These are phyloP conservation scores for Lumnitzera littorea DNA, from an alignment of 345 rosid genomes.

Conservation along the genomic window DNA sequence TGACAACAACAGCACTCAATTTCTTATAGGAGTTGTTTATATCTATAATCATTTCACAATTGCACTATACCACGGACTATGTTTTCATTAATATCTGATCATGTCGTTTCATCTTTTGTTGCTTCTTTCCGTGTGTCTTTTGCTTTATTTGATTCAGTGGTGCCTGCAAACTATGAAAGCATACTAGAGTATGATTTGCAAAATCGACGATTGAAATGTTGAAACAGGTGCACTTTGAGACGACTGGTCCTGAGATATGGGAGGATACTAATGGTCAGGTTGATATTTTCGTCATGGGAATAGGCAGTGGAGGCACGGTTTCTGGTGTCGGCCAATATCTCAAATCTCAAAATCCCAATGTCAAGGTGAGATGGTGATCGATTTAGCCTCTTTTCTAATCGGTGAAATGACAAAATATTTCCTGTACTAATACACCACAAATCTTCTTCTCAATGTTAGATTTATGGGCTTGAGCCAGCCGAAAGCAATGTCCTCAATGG, in stretches of 20 bases:
- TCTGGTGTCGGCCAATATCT: constrained; percentile 92
- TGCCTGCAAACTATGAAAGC: too few relatives aligned
- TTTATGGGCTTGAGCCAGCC: constrained; percentile 94
- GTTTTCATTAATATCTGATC: too few relatives aligned
- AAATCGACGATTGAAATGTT: neutral
- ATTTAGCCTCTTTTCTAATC: neutral
- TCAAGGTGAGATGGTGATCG: constrained; percentile 44
- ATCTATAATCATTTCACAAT: too few relatives aligned
- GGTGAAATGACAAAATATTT: neutral
- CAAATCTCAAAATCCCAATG: constrained; percentile 85
- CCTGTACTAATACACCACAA: constrained; percentile 5
- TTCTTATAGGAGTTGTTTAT: neutral
- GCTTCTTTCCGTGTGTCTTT: too few relatives aligned
- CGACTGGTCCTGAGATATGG: constrained; percentile 99
- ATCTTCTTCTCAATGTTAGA: constrained; percentile 28
- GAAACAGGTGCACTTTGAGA: constrained; percentile 75
- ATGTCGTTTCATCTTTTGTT: too few relatives aligned
- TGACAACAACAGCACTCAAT: neutral
- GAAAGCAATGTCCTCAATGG: constrained; percentile 93
- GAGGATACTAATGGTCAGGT: constrained; percentile 88
- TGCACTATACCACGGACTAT: too few relatives aligned
- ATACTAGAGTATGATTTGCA: neutral
- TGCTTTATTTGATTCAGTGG: too few relatives aligned
- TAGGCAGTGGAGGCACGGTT: constrained; percentile 97
- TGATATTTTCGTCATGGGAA: constrained; percentile 94